Base-by-base conservation (phyloP, 148 eudicot species). In the Rhododendron mucronatum region DNA sequence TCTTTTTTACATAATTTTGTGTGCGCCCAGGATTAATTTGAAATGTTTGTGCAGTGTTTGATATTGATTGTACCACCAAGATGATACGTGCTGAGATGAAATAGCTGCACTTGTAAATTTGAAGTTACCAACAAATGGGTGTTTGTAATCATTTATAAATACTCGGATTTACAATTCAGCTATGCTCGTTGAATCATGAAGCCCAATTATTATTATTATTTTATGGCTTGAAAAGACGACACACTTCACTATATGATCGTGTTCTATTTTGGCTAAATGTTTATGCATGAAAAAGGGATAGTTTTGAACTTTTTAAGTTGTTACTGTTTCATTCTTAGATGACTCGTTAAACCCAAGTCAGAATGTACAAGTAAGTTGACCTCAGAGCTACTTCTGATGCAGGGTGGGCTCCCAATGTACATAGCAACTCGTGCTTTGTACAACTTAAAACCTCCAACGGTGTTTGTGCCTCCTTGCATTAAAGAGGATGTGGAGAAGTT, bases 321-420 rank as follows among this genome's bases (percentile, higher is more conserved):
- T 55, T 47, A 20, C 14, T 1, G 26, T 48, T 83, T n/a, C 79
- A 84, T 83, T 83, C 12, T 9, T 37, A 3, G 3, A 11, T 39
- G 28, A 47, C 13, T 33, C 33, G 10, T 71, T 45, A 6, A 16
- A 16, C 0, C 48, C 44, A 71, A 53, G 30, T 74, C 21, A 11
- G 59, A n/a, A 74, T 74, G 67, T 12, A 4, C 35, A 45, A 50
- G 20, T 51, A 20, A 51, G 67, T 51, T 69, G 78, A 53, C 67
- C 7, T 57, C 47, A 1, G 51, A 65, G 50, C 9, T 88, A 73
- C 83, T 18, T 91, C 82, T 91, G 86, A 80, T 87, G 77, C 89
- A 96, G 99, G 98, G 98, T 88, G 99, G 99, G 78, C 91, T 96
- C 69, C 99, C 99, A 15, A 96, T 95, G 99, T 96, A 95, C 90